These are phyloP conservation scores for Spathaspora girioi DNA, from an alignment of 805 yeast genomes.

Conservation along the genomic window DNA sequence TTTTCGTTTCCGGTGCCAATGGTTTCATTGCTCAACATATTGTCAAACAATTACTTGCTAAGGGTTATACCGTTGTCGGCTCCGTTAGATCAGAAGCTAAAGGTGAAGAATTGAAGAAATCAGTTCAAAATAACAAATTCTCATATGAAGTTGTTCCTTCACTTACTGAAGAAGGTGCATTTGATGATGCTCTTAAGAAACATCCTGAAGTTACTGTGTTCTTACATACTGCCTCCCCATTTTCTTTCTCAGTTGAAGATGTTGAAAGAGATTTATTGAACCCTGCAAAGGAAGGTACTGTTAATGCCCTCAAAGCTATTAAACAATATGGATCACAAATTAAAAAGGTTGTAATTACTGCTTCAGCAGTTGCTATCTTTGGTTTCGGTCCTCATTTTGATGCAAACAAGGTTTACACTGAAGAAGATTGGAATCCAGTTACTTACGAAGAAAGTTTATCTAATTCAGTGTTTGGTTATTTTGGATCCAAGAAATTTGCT, in stretches of 20 bases:
- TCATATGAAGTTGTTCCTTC: constrained; percentile 40
- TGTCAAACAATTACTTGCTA: constrained; percentile 35
- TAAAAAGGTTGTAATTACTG: constrained; percentile 47
- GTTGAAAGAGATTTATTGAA: constrained; percentile 44
- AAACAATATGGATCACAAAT: constrained; percentile 34
- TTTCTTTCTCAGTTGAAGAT: constrained; percentile 31
- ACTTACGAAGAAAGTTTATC: constrained; percentile 23
- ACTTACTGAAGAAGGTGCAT: constrained; percentile 38
- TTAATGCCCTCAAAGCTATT: constrained; percentile 43
- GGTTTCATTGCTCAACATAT: constrained; percentile 54
- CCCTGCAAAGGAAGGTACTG: constrained; percentile 55
- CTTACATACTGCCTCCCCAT: constrained; percentile 57
- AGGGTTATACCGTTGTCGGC: constrained; percentile 46
- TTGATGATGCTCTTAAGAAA: constrained; percentile 36
- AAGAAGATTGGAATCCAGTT: constrained; percentile 37
- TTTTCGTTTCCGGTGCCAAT: constrained; percentile 49
- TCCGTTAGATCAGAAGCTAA: constrained; percentile 43
- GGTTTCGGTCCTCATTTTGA: neutral
- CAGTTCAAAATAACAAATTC: constrained; percentile 18
- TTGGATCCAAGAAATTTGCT: constrained; percentile 50
- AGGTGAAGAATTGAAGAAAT: constrained; percentile 27
- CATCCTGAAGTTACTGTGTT: constrained; percentile 48
- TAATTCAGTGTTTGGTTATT: constrained; percentile 19
- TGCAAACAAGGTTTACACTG: constrained; percentile 6
- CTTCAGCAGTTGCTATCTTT: constrained; percentile 44